Evolutionary conservation across 2,329 filamentous ascomycete genomes (phyloP), one percentile per base, ranked within the genome.

Genomic region (Phyllosticta citrichinensis): DNA sequence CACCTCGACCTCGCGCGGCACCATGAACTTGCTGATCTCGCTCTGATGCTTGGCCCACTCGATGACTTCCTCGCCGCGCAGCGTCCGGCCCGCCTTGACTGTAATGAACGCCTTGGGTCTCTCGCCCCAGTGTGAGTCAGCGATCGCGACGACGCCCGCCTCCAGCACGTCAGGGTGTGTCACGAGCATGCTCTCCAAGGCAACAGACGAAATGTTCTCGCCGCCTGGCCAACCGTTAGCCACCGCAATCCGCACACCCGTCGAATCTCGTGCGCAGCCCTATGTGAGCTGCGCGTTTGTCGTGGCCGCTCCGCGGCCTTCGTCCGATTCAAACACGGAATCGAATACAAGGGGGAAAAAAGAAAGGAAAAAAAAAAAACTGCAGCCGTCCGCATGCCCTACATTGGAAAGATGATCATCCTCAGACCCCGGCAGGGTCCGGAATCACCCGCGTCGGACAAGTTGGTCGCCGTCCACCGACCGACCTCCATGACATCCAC

Each of bases 191-290:
- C 87, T 85, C 75, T 99, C 94, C 3, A 99, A 81, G 0, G 94
- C 91, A 1, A 99, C 88, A 0, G 89, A 95, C 2, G 90, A 96
- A 64, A 99, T 97, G 73, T 99, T 99, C 74, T 99, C 94, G 62
- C 94, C 94, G 55, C 93, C 92, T 90, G 63, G 6, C 22, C 8
- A n/a, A 27, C 30, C 54, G 50, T 61, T 50, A 61, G 59, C 55
- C 40, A 60, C 25, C 6, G 5, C 25, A 19, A 8, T 30, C 27
- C 14, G 12, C 8, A 11, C 10, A 10, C 25, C 51, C 22, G 17
- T 51, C 40, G 17, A 5, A 56, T 40, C 27, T 30, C 27, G 27
- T 30, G 27, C 27, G 27, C 27, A 47, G 12, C 25, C n/a, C n/a
- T 22, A 4, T 2, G 10, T 2, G 12, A 53, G 40, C n/a, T 12